phyloP scores from a whole-genome alignment of 306 rosid species.

The Elaeagnus macrophylla region DNA sequence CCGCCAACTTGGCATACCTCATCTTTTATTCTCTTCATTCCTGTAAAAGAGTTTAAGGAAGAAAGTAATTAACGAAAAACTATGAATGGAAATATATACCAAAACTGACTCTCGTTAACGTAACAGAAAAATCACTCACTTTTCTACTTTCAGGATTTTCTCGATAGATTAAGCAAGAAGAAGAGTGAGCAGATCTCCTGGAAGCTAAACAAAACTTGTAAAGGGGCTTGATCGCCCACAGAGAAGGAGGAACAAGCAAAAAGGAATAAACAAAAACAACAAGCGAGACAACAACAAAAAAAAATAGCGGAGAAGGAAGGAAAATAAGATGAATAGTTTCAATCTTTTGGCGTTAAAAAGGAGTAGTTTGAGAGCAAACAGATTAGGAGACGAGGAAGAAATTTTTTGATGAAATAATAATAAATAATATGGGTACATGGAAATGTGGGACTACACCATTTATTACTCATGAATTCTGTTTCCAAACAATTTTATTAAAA shows the following conservation, averaged over 20 bases:
- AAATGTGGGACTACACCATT: no score
- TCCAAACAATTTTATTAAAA: no score
- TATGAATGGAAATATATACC: neutral
- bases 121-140: neutral
- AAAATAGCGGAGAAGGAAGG: no score
- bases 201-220: neutral
- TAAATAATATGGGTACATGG: no score
- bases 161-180: constrained; percentile 8
- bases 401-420: no score
- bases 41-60: constrained; percentile 11
- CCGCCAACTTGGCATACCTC: constrained; percentile 38
- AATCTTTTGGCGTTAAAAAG: no score
- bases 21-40: constrained; percentile 64
- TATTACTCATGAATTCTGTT: no score
- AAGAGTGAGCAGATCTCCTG: constrained; percentile 23
- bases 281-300: neutral
- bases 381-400: no score
- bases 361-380: no score
- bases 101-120: neutral
- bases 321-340: no score
- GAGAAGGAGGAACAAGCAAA: neutral
- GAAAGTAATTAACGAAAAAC: neutral
- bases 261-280: neutral
- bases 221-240: constrained; percentile 13
- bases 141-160: constrained; percentile 1